Conservation (phyloP, 2,329 filamentous ascomycete genomes). For the Coleophoma crateriformis region DNA sequence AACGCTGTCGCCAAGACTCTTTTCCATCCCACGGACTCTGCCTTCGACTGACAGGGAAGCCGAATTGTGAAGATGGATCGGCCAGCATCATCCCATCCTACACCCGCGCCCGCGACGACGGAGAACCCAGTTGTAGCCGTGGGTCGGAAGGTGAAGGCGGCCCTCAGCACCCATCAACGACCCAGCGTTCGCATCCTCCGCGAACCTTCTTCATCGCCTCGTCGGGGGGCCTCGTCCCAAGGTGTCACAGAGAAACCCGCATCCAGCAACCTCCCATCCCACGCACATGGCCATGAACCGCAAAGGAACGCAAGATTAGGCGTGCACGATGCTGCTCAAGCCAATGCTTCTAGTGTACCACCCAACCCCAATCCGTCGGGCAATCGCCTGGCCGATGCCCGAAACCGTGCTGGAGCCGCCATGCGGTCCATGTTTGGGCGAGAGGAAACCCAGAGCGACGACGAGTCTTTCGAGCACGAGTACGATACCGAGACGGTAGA, state of each 20-base stretch:
- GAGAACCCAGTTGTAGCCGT: slow-evolving; percentile 17
- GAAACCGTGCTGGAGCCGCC: background rate
- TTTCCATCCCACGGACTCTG: too few relatives aligned
- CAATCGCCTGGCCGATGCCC: slow-evolving; percentile 7
- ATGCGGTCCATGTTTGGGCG: slow-evolving; percentile 8
- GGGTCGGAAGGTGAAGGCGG: slow-evolving; percentile 19
- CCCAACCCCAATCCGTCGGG: too few relatives aligned
- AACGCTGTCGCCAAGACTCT: too few relatives aligned
- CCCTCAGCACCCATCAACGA: slow-evolving; percentile 11
- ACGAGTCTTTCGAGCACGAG: slow-evolving; percentile 29
- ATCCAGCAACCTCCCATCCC: background rate
- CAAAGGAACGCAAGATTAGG: background rate
- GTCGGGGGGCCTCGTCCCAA: background rate
- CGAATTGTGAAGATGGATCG: slow-evolving; percentile 3
- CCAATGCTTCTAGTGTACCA: too few relatives aligned
- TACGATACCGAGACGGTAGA: slow-evolving; percentile 60
- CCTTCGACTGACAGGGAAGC: too few relatives aligned
- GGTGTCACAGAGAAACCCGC: slow-evolving; percentile 6
- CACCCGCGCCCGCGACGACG: slow-evolving; percentile 7
- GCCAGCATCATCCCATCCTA: slow-evolving; percentile 4
- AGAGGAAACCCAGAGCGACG: slow-evolving; percentile 1
- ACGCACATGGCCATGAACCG: background rate
- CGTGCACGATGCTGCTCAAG: background rate
- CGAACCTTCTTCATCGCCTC: slow-evolving; percentile 6
- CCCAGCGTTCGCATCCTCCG: slow-evolving; percentile 19